Conservation (phyloP, 108 stramenopile genomes). For the Pseudonitzschia pungens region DNA sequence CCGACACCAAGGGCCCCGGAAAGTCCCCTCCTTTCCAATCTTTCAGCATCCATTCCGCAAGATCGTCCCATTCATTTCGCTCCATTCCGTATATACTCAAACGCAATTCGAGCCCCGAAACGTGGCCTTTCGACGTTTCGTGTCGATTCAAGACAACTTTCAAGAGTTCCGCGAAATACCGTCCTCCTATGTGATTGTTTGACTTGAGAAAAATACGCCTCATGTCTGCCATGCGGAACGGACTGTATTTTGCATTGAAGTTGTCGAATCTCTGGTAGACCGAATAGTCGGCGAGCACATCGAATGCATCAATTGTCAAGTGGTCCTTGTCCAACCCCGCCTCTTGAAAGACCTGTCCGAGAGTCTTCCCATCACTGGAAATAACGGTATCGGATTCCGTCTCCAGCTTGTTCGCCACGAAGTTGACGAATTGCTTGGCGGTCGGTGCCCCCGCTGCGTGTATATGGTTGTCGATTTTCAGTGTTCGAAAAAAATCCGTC, state of each 20-base stretch:
- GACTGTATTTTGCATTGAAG: constrained; percentile 99
- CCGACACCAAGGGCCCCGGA: constrained; percentile 82
- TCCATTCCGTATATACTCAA: constrained; percentile 98
- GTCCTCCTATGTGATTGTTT: constrained; percentile 86
- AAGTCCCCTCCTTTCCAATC: constrained; percentile 70
- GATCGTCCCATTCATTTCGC: constrained; percentile 87
- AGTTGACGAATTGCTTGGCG: constrained; percentile 97
- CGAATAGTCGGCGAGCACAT: constrained; percentile 98
- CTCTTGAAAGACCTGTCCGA: constrained; percentile 73
- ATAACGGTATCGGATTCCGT: constrained; percentile 85
- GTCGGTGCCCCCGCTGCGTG: constrained; percentile 96
- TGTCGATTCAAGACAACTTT: constrained; percentile 87
- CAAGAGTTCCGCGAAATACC: constrained; percentile 93
- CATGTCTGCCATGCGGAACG: constrained; percentile 95
- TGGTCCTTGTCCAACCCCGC: constrained; percentile 96
- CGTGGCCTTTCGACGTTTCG: constrained; percentile 89
- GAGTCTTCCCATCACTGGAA: constrained; percentile 71
- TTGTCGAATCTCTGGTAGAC: constrained; percentile 99
- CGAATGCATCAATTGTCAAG: constrained; percentile 98
- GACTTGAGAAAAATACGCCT: constrained; percentile 99
- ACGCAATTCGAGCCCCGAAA: constrained; percentile 91
- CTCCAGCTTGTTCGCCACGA: constrained; percentile 95
- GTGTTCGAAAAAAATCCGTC: constrained; percentile 97
- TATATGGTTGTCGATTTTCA: constrained; percentile 99
- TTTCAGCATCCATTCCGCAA: constrained; percentile 80